Evolutionary conservation across 2,329 filamentous ascomycete species (phyloP).

Genomic region (Calycina herbarum): DNA sequence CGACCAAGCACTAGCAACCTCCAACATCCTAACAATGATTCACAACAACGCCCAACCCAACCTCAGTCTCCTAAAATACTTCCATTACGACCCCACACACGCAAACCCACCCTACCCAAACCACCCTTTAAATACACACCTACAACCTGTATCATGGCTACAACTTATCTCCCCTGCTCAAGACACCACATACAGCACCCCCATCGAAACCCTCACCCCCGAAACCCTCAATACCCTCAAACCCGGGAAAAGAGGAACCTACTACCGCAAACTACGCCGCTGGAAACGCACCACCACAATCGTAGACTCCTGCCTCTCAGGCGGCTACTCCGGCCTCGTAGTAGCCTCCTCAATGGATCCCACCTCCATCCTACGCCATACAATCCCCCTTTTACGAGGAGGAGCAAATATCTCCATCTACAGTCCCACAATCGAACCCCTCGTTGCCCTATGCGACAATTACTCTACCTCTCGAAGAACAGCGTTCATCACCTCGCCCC

Average conservation of each 20-base stretch:
- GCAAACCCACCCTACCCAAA: conserved; percentile 45
- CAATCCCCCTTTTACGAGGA: conserved; percentile 77
- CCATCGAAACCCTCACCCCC: conserved; percentile 59
- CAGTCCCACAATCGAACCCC: conserved; percentile 75
- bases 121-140: conserved; percentile 79
- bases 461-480: conserved; percentile 79
- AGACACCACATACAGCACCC: conserved; percentile 71
- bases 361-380: conserved; percentile 69
- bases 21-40: conserved; percentile 76
- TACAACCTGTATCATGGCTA: conserved; percentile 87
- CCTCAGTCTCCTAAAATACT: conserved; percentile 83
- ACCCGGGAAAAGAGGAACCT: conserved; percentile 76
- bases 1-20: conserved; percentile 29
- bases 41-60: conserved; percentile 86
- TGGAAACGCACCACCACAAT: conserved; percentile 73
- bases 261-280: conserved; percentile 84
- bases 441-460: conserved; percentile 75
- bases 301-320: conserved; percentile 71
- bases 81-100: conserved; percentile 74
- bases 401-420: conserved; percentile 87
- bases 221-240: conserved; percentile 71
- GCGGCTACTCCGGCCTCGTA: conserved; percentile 80
- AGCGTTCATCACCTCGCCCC: conserved; percentile 65
- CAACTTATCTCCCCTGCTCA: conserved; percentile 77
- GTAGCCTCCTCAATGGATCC: conserved; percentile 83